phyloP scores from a whole-genome alignment of 768 basidiomycete species.

The Galerina marginata region DNA sequence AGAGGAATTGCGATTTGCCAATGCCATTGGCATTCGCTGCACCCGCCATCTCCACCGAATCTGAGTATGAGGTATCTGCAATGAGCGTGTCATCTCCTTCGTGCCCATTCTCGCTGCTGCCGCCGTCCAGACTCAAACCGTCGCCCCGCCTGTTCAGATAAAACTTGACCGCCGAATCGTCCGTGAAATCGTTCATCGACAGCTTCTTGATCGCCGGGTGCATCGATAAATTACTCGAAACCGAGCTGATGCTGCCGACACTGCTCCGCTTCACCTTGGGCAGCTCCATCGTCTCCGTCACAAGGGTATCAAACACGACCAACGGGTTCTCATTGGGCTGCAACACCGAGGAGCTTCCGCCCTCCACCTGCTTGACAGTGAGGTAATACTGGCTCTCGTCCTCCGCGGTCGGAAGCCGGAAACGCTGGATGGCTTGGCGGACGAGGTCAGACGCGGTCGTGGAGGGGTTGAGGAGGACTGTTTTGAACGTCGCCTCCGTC shows the following conservation, averaged over 20 bases:
- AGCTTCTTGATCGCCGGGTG: conserved; percentile 95
- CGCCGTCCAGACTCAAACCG: conserved; percentile 30
- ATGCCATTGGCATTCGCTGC: conserved; percentile 7
- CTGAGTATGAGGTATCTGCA: conserved; percentile 39
- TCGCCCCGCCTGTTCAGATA: conserved; percentile 78
- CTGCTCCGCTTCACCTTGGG: conserved; percentile 93
- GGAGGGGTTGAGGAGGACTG: conserved; percentile 86
- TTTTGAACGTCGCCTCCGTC: conserved; percentile 98
- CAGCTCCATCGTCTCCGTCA: conserved; percentile 78
- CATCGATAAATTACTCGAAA: conserved; percentile 89
- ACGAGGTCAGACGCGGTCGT: conserved; percentile 88
- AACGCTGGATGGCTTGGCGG: conserved; percentile 92
- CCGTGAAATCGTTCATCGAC: conserved; percentile 97
- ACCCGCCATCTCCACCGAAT: conserved; percentile 25
- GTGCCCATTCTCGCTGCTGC: conserved; percentile 45
- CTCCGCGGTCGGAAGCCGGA: conserved; percentile 75
- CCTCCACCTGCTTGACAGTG: conserved; percentile 92
- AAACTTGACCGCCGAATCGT: conserved; percentile 96
- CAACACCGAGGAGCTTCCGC: conserved; percentile 79
- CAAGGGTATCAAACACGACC: conserved; percentile 85
- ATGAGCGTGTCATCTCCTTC: conserved; percentile 50
- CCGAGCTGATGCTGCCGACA: conserved; percentile 92
- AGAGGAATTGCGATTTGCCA: conserved; percentile 44
- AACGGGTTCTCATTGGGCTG: conserved; percentile 80
- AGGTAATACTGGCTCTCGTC: conserved; percentile 79